Evolutionary conservation across 225 moss, liverwort and hornwort species (phyloP).

Genomic region (Polytrichum commune): DNA sequence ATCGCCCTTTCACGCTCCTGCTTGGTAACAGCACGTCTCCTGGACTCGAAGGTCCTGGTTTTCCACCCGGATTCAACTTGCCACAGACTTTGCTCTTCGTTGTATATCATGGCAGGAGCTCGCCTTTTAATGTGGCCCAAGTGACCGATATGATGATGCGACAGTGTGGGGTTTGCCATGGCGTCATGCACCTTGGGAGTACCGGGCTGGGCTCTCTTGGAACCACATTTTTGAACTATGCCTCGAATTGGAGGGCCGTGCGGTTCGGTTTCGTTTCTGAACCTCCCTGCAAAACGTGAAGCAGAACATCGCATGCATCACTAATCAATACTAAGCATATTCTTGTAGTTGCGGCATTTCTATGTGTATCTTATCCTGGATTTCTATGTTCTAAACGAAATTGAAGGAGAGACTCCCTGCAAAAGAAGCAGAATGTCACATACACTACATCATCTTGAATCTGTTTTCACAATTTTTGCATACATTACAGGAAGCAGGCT

Average conservation of each 20-base stretch:
- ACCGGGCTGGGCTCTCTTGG: constrained; percentile 1
- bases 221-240: constrained; percentile 1
- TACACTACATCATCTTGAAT: too few relatives aligned
- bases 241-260: constrained; percentile 16
- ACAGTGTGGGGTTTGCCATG: not conserved
- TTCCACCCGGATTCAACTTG: constrained; percentile 9
- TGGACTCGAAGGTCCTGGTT: constrained; percentile 14
- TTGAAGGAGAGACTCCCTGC: too few relatives aligned
- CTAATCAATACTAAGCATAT: too few relatives aligned
- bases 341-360: too few relatives aligned
- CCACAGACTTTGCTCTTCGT: not conserved
- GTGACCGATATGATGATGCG: too few relatives aligned
- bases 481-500: too few relatives aligned
- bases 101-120: not conserved
- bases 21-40: constrained; percentile 26
- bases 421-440: too few relatives aligned
- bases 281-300: too few relatives aligned
- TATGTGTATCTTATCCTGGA: too few relatives aligned
- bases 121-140: not conserved
- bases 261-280: not conserved
- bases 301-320: too few relatives aligned
- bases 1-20: constrained; percentile 23
- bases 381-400: too few relatives aligned
- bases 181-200: not conserved
- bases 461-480: too few relatives aligned